phyloP scores from a whole-genome alignment of 2,329 filamentous ascomycete species.

The Geoglossum cookeanum region DNA sequence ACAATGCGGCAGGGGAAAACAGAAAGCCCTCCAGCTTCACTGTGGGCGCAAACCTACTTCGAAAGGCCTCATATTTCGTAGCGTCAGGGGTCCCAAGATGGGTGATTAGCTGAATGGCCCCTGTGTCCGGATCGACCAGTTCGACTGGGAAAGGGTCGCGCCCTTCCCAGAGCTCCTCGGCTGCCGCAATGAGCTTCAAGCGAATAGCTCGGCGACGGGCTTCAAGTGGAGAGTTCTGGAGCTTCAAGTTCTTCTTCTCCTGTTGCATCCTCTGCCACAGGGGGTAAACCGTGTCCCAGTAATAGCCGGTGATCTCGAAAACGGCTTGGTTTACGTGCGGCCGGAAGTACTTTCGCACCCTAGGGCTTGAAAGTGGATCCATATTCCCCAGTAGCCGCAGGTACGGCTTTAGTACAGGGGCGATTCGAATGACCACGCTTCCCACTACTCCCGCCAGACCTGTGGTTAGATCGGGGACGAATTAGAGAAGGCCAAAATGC shows the following conservation, averaged over 20 bases:
- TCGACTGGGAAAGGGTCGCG: not conserved
- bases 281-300: not conserved
- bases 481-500: not conserved
- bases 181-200: slow-evolving; percentile 1
- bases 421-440: not conserved
- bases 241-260: not conserved
- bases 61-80: not conserved
- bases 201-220: not conserved
- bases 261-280: not conserved
- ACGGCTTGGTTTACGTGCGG: not conserved
- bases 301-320: not conserved
- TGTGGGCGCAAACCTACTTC: slow-evolving; percentile 5
- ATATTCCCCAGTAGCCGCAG: not conserved
- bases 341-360: not conserved
- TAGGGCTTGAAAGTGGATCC: not conserved
- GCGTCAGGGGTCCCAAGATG: not conserved
- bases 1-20: not conserved
- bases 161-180: slow-evolving; percentile 5
- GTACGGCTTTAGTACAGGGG: not conserved
- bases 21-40: slow-evolving; percentile 2
- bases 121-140: not conserved
- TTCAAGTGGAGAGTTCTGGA: not conserved
- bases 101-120: not conserved
- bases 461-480: not conserved
- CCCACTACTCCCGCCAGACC: not conserved